Evolutionary conservation across 306 rosid species (phyloP).

Genomic region (Cucumis hystrix): DNA sequence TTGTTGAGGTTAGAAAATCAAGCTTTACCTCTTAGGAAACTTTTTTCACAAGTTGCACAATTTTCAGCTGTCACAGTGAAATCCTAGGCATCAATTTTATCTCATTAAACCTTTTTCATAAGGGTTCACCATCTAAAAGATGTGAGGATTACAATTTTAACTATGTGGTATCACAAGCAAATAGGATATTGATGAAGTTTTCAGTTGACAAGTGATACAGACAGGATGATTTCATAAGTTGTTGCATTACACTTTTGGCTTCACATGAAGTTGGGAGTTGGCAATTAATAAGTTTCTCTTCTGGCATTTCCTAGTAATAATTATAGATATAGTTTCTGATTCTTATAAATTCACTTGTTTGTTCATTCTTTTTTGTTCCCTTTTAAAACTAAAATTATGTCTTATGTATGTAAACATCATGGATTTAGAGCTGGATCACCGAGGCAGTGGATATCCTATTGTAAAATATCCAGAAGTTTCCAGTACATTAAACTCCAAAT

Average conservation of each 20-base stretch:
- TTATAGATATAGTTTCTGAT: background rate
- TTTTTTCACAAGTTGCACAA: background rate
- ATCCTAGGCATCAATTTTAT: background rate
- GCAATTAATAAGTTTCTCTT: background rate
- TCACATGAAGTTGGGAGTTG: background rate
- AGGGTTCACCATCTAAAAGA: background rate
- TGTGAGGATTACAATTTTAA: background rate
- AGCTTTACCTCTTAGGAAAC: background rate
- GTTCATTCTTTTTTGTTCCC: background rate
- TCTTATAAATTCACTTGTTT: background rate
- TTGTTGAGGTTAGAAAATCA: slow-evolving; percentile 41
- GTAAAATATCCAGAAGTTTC: background rate
- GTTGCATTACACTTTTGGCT: background rate
- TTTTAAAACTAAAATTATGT: background rate
- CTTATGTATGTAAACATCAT: background rate
- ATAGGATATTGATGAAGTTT: background rate
- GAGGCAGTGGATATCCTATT: background rate
- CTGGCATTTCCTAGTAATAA: background rate
- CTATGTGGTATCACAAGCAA: background rate
- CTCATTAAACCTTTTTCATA: background rate
- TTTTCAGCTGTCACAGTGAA: background rate
- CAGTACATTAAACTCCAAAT: background rate
- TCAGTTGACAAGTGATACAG: background rate
- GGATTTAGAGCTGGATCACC: background rate
- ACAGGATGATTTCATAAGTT: background rate